Evolutionary conservation across 768 basidiomycete genomes (phyloP).

Genomic region (Lactifluus rugatus): DNA sequence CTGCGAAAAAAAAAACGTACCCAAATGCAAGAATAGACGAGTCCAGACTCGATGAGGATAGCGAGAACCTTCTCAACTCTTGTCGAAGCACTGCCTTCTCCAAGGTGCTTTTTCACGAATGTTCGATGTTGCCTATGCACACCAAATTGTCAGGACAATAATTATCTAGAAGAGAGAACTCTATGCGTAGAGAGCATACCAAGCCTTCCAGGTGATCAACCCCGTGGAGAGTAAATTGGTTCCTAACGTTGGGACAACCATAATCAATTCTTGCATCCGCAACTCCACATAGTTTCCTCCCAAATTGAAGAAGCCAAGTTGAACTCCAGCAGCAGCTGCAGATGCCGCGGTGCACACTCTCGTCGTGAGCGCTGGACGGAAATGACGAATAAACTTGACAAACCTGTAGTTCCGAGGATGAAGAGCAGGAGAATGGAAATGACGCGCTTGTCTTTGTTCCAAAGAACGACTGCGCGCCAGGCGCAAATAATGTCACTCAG

Average conservation of each 20-base stretch:
- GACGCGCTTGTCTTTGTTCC: conserved; percentile 6
- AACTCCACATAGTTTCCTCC: not conserved
- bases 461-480: conserved; percentile 13
- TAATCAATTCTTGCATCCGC: conserved; percentile 1
- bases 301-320: conserved; percentile 5
- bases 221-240: conserved; percentile 12
- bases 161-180: no score
- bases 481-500: no score
- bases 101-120: conserved; percentile 1
- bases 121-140: conserved; percentile 3
- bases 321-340: conserved; percentile 2
- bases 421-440: conserved; percentile 9
- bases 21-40: conserved; percentile 10
- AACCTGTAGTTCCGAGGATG: conserved; percentile 4
- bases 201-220: conserved; percentile 13
- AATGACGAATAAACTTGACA: not conserved
- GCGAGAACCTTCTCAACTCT: conserved; percentile 13
- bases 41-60: conserved; percentile 12
- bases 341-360: no score
- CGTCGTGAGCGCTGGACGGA: not conserved
- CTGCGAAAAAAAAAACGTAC: not conserved
- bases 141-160: not conserved
- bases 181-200: not conserved
- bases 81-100: not conserved
- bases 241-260: conserved; percentile 7